Conservation (phyloP, 345 rosid genomes). For the Alliaria petiolata region DNA sequence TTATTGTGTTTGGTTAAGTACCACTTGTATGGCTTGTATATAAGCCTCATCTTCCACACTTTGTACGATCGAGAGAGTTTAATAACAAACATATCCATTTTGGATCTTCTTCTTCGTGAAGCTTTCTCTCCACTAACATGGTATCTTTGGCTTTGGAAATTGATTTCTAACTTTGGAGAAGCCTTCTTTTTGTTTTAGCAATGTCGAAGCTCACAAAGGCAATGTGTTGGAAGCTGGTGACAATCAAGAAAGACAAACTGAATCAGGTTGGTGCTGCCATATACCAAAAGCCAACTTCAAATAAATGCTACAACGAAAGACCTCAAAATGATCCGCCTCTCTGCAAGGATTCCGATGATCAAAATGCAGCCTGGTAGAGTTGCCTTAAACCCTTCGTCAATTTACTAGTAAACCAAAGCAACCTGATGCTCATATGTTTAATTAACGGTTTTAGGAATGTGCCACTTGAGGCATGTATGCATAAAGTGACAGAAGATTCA, state of each 20-base stretch:
- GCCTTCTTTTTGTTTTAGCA: conserved; percentile 40
- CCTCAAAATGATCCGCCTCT: conserved; percentile 53
- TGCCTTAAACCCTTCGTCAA: neutral
- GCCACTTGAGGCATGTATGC: conserved; percentile 78
- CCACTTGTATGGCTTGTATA: too few relatives aligned
- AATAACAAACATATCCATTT: too few relatives aligned
- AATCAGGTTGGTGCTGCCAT: conserved; percentile 66
- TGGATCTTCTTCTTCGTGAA: too few relatives aligned
- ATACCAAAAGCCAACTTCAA: conserved; percentile 63
- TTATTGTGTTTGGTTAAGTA: too few relatives aligned
- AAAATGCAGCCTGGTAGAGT: conserved; percentile 67
- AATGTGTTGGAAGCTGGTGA: conserved; percentile 72
- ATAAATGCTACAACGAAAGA: conserved; percentile 56
- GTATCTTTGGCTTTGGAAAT: neutral
- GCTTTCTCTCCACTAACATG: too few relatives aligned
- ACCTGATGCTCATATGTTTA: neutral
- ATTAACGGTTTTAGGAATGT: conserved; percentile 50
- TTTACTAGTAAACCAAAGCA: neutral
- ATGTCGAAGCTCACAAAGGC: conserved; percentile 62
- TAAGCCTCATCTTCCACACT: too few relatives aligned
- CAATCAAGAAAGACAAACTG: conserved; percentile 49
- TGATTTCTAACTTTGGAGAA: conserved; percentile 14
- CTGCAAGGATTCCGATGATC: conserved; percentile 68
- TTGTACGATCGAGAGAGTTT: too few relatives aligned
- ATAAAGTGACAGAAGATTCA: conserved; percentile 51